These are phyloP conservation scores for Mesembryanthemum crystallinum DNA, from an alignment of 148 eudicot species.

Conservation along the genomic window DNA sequence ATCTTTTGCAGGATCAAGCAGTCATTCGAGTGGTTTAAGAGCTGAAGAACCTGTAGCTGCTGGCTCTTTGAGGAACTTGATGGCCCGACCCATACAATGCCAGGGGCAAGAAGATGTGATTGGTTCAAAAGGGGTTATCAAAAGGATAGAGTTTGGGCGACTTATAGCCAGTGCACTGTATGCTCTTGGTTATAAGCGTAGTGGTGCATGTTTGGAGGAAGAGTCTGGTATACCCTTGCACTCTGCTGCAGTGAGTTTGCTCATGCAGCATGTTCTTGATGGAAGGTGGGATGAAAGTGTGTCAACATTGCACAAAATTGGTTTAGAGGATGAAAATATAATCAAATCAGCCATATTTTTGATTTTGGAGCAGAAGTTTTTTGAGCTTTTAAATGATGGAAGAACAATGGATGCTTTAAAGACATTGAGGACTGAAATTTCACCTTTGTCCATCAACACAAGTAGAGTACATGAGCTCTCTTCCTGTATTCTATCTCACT, in stretches of 20 bases:
- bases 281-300: conserved; percentile 83
- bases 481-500: conserved; percentile 43
- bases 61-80: conserved; percentile 43
- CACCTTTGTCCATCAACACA: conserved; percentile 47
- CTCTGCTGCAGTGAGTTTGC: conserved; percentile 45
- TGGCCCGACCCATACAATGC: conserved; percentile 62
- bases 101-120: conserved; percentile 61
- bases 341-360: conserved; percentile 55
- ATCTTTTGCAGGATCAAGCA: conserved; percentile 36
- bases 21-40: conserved; percentile 29
- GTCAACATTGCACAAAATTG: conserved; percentile 49
- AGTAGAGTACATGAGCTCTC: conserved; percentile 64
- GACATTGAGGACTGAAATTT: conserved; percentile 69
- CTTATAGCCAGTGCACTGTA: conserved; percentile 67
- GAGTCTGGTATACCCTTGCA: conserved; percentile 74
- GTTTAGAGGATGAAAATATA: conserved; percentile 44
- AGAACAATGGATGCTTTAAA: conserved; percentile 62
- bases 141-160: conserved; percentile 58
- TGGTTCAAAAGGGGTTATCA: conserved; percentile 66
- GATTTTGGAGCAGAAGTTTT: conserved; percentile 73
- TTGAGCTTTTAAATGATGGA: conserved; percentile 59
- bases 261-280: conserved; percentile 60
- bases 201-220: conserved; percentile 64
- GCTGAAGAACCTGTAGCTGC: conserved; percentile 27
- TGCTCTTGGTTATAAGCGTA: conserved; percentile 71